These are phyloP conservation scores for Marasmius oreades DNA, from an alignment of 1,284 basidiomycete genomes.

Conservation along the genomic window DNA sequence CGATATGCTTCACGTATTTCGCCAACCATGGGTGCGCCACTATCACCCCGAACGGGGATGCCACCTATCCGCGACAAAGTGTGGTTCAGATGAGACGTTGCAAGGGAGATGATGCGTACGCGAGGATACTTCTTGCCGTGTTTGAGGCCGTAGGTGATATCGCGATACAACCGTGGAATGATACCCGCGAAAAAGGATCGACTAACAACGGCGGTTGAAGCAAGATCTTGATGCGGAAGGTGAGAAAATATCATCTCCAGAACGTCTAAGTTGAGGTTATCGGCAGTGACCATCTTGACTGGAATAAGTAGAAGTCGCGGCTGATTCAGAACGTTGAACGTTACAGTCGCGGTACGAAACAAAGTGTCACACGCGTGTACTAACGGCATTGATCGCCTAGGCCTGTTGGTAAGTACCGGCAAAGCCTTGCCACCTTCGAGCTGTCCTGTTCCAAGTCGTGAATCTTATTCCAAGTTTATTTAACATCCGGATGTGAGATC, in stretches of 20 bases:
- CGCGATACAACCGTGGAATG: slow-evolving; percentile 57
- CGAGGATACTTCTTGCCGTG: slow-evolving; percentile 54
- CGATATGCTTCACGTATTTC: slow-evolving; percentile 57
- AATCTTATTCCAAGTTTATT: not conserved
- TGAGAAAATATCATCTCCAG: slow-evolving; percentile 58
- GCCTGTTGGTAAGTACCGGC: too few species aligned
- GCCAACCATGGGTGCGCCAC: slow-evolving; percentile 47
- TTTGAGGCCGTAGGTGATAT: slow-evolving; percentile 45
- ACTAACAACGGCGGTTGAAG: slow-evolving; percentile 57
- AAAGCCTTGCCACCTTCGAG: too few species aligned
- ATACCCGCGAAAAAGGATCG: slow-evolving; percentile 58
- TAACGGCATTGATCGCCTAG: too few species aligned
- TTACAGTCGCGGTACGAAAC: too few species aligned
- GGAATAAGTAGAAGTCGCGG: too few species aligned
- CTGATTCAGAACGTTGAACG: too few species aligned
- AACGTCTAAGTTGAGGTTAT: slow-evolving; percentile 67
- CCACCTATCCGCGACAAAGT: slow-evolving; percentile 26
- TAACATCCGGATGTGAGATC: not conserved
- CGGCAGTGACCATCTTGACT: slow-evolving; percentile 53
- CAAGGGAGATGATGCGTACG: slow-evolving; percentile 27
- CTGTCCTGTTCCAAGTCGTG: too few species aligned
- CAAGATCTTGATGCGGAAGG: slow-evolving; percentile 52
- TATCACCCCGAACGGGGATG: slow-evolving; percentile 59
- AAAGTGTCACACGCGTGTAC: too few species aligned
- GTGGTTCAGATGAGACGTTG: not conserved